Conservation (phyloP, 768 basidiomycete species). For the Strobilomyces dryophilus region DNA sequence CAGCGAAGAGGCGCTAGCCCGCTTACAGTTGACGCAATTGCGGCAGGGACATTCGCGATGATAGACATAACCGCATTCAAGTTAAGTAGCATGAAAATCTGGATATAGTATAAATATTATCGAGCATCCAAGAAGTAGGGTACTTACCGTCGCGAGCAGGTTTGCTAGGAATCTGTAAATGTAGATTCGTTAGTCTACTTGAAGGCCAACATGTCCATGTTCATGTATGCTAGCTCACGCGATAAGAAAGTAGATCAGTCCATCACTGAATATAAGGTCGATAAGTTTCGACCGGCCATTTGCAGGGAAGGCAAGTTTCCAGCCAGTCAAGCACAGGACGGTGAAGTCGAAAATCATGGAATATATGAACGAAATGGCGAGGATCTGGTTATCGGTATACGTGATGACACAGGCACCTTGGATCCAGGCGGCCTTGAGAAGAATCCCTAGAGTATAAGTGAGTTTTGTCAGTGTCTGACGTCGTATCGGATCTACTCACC, state of each 20-base stretch:
- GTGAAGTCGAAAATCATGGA: slow-evolving; percentile 69
- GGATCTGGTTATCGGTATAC: slow-evolving; percentile 52
- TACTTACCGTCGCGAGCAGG: slow-evolving; percentile 46
- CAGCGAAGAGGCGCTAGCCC: neutral
- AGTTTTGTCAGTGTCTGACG: neutral
- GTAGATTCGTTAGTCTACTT: slow-evolving; percentile 5
- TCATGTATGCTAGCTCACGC: slow-evolving; percentile 44
- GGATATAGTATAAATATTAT: neutral
- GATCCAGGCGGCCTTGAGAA: slow-evolving; percentile 57
- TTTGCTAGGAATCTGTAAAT: slow-evolving; percentile 60
- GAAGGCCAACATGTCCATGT: neutral
- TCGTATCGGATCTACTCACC: slow-evolving; percentile 34
- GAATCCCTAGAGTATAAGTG: slow-evolving; percentile 38
- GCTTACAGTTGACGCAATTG: slow-evolving; percentile 61
- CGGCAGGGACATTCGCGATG: slow-evolving; percentile 70
- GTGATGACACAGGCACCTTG: slow-evolving; percentile 53
- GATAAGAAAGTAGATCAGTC: slow-evolving; percentile 66
- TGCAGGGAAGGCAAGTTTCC: slow-evolving; percentile 49
- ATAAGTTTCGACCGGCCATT: slow-evolving; percentile 54
- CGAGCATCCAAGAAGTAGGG: neutral
- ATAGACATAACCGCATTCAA: slow-evolving; percentile 72
- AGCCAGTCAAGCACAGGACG: slow-evolving; percentile 57
- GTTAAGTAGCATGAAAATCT: slow-evolving; percentile 63
- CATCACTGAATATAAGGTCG: slow-evolving; percentile 65
- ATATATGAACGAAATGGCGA: slow-evolving; percentile 68